A percentile compares a stretch with the other conserved stretches of the same genome.
Evolutionary conservation across 208 protist species (phyloP).

Genomic region (Trypanosoma lewisi): DNA sequence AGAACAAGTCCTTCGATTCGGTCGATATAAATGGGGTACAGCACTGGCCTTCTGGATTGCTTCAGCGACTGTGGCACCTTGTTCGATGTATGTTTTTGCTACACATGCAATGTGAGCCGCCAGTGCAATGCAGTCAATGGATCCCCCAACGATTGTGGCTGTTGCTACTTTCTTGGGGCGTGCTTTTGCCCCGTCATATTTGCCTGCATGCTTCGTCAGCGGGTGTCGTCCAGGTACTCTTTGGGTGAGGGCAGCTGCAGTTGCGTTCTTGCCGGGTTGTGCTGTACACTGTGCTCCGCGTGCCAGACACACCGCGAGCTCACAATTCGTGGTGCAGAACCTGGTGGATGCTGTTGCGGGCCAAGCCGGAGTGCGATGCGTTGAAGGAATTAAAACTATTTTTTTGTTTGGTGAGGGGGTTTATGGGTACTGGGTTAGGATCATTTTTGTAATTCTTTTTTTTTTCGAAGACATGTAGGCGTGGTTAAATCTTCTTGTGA

Average conservation of each 20-base stretch:
- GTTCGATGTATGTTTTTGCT: constrained; percentile 21
- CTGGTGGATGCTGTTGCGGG: constrained; percentile 12
- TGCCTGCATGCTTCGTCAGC: constrained; percentile 6
- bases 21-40: constrained; percentile 24
- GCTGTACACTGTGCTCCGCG: constrained; percentile 19
- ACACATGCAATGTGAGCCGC: constrained; percentile 23
- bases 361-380: neutral
- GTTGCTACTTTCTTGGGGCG: constrained; percentile 2
- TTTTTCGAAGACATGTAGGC: too few relatives aligned
- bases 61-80: constrained; percentile 5
- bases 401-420: neutral
- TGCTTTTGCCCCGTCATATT: neutral
- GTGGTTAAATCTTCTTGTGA: too few relatives aligned
- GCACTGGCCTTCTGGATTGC: constrained; percentile 14
- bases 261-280: neutral
- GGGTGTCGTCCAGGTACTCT: constrained; percentile 12
- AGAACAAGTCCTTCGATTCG: too few relatives aligned
- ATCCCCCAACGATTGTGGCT: neutral
- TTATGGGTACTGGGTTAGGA: neutral
- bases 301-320: constrained; percentile 32
- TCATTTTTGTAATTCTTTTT: neutral
- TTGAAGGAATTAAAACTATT: neutral
- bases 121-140: constrained; percentile 23
- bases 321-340: constrained; percentile 8
- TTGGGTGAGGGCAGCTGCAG: constrained; percentile 8